A percentile compares a stretch with the other conserved stretches of the same genome.
These are phyloP conservation scores for Cytospora piceae DNA, from an alignment of 2,329 filamentous ascomycete genomes.

Conservation along the genomic window DNA sequence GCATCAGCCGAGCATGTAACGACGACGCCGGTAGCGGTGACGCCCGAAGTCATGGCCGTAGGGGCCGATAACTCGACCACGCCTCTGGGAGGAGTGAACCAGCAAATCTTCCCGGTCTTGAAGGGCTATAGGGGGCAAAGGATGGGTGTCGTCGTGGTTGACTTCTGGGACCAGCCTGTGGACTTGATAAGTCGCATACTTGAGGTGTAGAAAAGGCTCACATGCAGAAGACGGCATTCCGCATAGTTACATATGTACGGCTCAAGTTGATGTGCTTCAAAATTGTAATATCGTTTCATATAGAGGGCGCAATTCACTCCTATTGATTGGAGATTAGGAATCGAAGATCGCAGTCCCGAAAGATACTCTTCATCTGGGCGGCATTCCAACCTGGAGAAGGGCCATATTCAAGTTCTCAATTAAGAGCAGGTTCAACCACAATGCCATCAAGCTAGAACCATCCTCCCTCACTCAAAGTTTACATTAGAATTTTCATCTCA, in stretches of 20 bases:
- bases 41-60: conserved; percentile 50
- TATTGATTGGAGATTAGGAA: no score
- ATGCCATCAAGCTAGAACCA: no score
- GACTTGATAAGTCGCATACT: conserved; percentile 47
- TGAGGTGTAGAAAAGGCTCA: neutral
- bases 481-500: no score
- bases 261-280: neutral
- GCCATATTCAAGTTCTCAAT: no score
- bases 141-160: conserved; percentile 56
- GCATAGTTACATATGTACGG: neutral
- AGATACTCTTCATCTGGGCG: no score
- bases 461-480: no score
- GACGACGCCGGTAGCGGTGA: conserved; percentile 43
- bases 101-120: conserved; percentile 45
- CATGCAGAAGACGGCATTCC: neutral
- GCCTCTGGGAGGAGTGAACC: conserved; percentile 49
- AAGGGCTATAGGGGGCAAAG: conserved; percentile 45
- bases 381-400: no score
- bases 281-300: no score
- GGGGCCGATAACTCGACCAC: conserved; percentile 45
- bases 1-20: conserved; percentile 48
- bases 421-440: no score
- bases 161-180: conserved; percentile 51
- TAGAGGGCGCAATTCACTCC: no score
- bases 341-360: no score